Conservation (phyloP, 768 basidiomycete species). For the Suillus lakei region DNA sequence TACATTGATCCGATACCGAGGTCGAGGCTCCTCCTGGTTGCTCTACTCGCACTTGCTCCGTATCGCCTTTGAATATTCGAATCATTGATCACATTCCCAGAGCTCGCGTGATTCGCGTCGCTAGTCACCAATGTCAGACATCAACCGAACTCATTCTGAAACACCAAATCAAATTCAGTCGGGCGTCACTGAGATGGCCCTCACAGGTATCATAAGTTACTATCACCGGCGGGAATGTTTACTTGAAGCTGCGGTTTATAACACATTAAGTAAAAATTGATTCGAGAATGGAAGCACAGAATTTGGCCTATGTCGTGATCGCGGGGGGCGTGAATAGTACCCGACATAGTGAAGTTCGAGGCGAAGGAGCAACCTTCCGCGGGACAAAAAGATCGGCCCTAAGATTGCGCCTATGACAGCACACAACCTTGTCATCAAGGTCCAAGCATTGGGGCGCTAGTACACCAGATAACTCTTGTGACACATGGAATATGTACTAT, state of each 20-base stretch:
- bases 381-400: neutral
- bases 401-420: neutral
- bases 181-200: neutral
- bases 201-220: neutral
- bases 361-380: neutral
- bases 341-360: neutral
- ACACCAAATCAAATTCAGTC: neutral
- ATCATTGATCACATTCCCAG: constrained; percentile 4
- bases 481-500: neutral
- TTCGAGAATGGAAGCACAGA: neutral
- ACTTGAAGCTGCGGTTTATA: neutral
- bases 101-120: neutral
- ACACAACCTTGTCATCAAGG: neutral
- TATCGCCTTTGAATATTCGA: constrained; percentile 2
- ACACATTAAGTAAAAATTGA: neutral
- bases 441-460: neutral
- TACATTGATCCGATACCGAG: constrained; percentile 6
- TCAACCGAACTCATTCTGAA: neutral
- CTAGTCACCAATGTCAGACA: neutral
- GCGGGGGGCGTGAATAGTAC: neutral
- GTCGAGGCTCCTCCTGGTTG: neutral
- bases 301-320: neutral
- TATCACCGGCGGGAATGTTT: neutral
- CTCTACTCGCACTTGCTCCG: neutral
- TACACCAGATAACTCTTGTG: neutral